Base-by-base conservation (phyloP, 352 stramenopile species). In the Phytophthora ohioensis region DNA sequence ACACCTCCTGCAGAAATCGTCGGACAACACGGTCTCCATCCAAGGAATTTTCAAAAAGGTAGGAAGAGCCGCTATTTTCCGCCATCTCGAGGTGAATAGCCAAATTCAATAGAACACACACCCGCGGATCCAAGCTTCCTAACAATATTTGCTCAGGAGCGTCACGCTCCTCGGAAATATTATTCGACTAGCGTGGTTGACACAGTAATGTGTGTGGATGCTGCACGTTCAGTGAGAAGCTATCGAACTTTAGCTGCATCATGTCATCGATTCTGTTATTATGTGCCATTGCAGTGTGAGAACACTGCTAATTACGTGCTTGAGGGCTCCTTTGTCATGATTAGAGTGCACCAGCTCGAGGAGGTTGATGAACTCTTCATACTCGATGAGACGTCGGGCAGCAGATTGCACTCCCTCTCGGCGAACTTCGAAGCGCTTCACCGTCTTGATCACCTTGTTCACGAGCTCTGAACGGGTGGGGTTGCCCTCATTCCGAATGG, bases 141-240 rank as follows among this genome's bases (percentile, higher is more conserved):
- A 55, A 2, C 4, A 55, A 2, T 42, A 55, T 55, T 27, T 55
- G 48, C 12, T 30, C 48, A 3, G 48, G 48, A 1, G 48, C 48
- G 6, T 55, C 48, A 13, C 48, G 45, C 17, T 51, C 73, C n/a
- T 73, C 61, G 6, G 73, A 81, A 49, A 92, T 92, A 76, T 91
- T 70, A 13, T 70, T 64, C 1, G 53, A 65, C 63, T 54, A 70
- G 3, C 47, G 54, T 3, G 66, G 10, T 21, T 71, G 49, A 21
- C 38, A 67, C 4, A 47, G 27, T 2, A 67, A 31, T 12, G 54
- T 60, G 0, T 5, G 10, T 30, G 64, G 31, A n/a, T 61, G 30
- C n/a, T 71, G 64, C 6, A 13, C 30, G 32, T 36, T 65, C 0
- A 27, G 27, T 1, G 57, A 27, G 13, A 73, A 64, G 38, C 41